Evolutionary conservation across 768 basidiomycete genomes (phyloP), one percentile per base, ranked within the genome.

Genomic region (Pisolithus sp.): DNA sequence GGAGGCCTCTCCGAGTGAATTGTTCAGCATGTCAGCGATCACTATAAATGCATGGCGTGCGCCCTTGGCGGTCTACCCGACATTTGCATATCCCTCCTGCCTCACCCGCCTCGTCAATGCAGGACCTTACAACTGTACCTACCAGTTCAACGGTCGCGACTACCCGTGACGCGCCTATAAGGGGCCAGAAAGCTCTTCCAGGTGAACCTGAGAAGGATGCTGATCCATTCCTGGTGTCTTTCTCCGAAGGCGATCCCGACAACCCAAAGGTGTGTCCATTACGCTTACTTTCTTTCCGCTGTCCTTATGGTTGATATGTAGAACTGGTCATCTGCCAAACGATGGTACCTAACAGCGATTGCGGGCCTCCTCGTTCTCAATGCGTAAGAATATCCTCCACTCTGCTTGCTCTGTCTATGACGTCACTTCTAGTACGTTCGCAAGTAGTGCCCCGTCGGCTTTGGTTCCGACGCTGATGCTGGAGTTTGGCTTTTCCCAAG

Each of bases 381-480:
- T 59, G 77, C 77, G 81, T 79, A 50, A 57, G 76, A 70, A 28
- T 8, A 31, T 45, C 18, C 30, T 30, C 48, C 28, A 23, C 13
- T 37, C 34, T 15, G 7, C 21, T 51, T 8, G 7, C 46, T 56
- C 23, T 9, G 8, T 24, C 15, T 6, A 26, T 20, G 8, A 12
- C 4, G 37, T 46, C 30, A 20, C 40, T 43, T 23, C 18, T 17
- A 84, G 82, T 20, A 83, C 83, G 1, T 85, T 82, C 60, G 75
- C 84, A 15, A 83, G 81, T 55, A 76, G 82, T 15, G 78, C 79
- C 0, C 80, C 83, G 1, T 71, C 79, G 23, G 74, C 77, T 5
- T 70, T 82, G 50, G 66, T 77, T 28, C 62, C 66, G 2, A 59
- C 71, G n/a, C 60, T 86, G 36, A 71, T 70, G 55, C 49, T 70